These are phyloP conservation scores for Mucor piriformis DNA, from an alignment of 371 early-diverging fungal species.

Conservation along the genomic window DNA sequence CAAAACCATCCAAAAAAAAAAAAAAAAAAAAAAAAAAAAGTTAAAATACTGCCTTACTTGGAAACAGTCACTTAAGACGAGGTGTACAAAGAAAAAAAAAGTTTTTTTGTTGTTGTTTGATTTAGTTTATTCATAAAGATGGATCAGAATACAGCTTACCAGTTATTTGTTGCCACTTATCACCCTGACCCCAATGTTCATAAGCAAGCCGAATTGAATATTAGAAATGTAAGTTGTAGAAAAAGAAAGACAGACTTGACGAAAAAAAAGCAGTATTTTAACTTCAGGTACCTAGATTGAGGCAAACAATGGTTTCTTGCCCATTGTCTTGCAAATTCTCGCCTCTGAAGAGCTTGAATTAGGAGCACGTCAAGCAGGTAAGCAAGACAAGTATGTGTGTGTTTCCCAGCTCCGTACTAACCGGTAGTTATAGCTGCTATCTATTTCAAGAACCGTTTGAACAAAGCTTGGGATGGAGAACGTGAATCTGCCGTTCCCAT, in stretches of 20 bases:
- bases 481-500: constrained; percentile 50
- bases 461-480: constrained; percentile 73
- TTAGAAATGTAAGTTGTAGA: constrained; percentile 31
- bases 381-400: not conserved
- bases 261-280: not conserved
- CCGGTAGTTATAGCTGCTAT: constrained; percentile 73
- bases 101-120: not conserved
- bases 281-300: constrained; percentile 51
- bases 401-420: constrained; percentile 5
- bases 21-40: no score
- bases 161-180: constrained; percentile 71
- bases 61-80: not conserved
- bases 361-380: constrained; percentile 81
- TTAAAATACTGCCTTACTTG: not conserved
- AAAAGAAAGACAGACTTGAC: not conserved
- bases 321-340: constrained; percentile 71
- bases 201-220: constrained; percentile 63
- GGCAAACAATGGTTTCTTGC: constrained; percentile 64
- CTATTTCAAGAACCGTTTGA: constrained; percentile 91
- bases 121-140: constrained; percentile 19
- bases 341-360: constrained; percentile 66
- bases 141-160: constrained; percentile 48
- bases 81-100: not conserved
- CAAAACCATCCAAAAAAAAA: no score
- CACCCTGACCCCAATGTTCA: constrained; percentile 73